Evolutionary conservation across 306 rosid genomes (phyloP), one percentile per base, ranked within the genome.

Genomic region (Corylus heterophylla): DNA sequence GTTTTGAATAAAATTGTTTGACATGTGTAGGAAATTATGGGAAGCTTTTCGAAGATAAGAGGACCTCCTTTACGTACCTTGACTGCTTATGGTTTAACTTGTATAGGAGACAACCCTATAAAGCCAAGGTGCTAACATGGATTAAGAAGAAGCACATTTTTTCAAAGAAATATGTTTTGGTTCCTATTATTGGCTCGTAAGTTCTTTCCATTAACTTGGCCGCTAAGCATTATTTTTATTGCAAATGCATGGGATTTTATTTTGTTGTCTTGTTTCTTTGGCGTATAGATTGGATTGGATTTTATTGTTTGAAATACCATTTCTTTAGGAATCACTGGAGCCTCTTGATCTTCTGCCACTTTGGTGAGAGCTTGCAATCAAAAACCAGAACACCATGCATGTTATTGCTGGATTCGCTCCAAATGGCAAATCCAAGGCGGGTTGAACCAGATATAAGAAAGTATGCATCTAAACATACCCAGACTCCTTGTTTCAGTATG

Each of bases 131-230:
- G 77, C 86, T 91, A 64, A 74, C 79, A 74, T 93, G 98, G 97
- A 86, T 93, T 70, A 85, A 85, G 76, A 84, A 82, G 71, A 81
- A 75, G 83, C 78, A 79, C 20, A 89, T 93, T 74, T 93, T 91
- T 76, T 84, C 91, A 51, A 93, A 91, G 87, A 78, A 85, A 71
- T 93, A 91, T 87, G 94, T 91, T 84, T 83, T 93, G 80, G 92
- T 93, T 80, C 97, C 98, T 68, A 91, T 93, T 71, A 89, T 93
- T 76, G 86, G 91, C 86, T 93, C 94, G 98, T 93, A 87, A 62
- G 76, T 85, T 27, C 74, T 52, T 69, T 74, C 59, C 78, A 56
- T 50, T 56, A 20, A 54, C 76, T 71, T 56, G 37, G 9, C 16
- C 2, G n/a, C 27, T 49, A 9, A 47, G 18, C 8, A 17, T 71